These are phyloP conservation scores for Rhododendron kiyosumense DNA, from an alignment of 148 eudicot genomes.

Conservation along the genomic window DNA sequence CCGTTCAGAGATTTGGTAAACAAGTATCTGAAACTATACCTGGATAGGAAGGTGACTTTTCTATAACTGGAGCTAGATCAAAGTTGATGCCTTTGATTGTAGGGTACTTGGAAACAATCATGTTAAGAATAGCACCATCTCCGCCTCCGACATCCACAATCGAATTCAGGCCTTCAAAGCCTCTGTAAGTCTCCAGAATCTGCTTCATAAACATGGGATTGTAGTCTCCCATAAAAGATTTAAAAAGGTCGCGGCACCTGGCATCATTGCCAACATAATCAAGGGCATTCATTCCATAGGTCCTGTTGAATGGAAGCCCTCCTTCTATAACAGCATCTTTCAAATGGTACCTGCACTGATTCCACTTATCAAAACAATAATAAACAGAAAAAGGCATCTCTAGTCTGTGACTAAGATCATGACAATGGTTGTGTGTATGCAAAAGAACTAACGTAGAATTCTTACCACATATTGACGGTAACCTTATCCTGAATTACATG, in stretches of 20 bases:
- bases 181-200: conserved; percentile 13
- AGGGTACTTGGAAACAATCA: conserved; percentile 14
- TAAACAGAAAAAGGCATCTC: background rate
- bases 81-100: conserved; percentile 19
- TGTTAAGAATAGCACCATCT: background rate
- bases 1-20: background rate
- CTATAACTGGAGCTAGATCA: conserved; percentile 4
- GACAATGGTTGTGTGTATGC: background rate
- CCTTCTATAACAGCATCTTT: conserved; percentile 12
- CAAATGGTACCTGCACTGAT: conserved; percentile 9
- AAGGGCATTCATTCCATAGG: conserved; percentile 10
- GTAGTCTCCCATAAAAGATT: conserved; percentile 11
- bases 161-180: conserved; percentile 13
- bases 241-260: conserved; percentile 4
- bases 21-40: background rate
- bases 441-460: background rate
- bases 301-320: conserved; percentile 14
- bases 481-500: conserved; percentile 7
- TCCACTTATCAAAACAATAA: background rate
- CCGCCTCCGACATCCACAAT: conserved; percentile 21
- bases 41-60: conserved; percentile 14
- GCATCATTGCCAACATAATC: conserved; percentile 11
- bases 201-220: conserved; percentile 8
- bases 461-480: conserved; percentile 7
- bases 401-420: background rate